Percentiles rank a stretch among this genome's conserved stretches.
Evolutionary conservation across 495 filamentous ascomycete species (phyloP).

Genomic region (Halenospora varia): DNA sequence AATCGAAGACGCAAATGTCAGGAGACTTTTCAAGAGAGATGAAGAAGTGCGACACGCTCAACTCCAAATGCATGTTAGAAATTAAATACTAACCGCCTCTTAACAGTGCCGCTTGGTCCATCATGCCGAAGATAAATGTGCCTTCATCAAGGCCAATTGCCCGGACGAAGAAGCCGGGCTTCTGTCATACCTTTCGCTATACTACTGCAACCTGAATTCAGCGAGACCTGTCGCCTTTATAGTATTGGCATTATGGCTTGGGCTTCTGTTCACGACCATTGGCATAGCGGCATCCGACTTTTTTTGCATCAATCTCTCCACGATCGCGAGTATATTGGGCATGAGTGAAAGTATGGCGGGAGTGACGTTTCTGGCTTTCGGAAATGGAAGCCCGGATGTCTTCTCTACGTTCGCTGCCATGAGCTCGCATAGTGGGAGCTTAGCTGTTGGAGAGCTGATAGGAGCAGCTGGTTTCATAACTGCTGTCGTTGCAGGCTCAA

Average conservation of each 20-base stretch:
- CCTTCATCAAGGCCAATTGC: conserved; percentile 79
- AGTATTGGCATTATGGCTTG: conserved; percentile 77
- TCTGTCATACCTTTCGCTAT: conserved; percentile 82
- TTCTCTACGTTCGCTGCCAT: conserved; percentile 99
- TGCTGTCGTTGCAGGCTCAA: conserved; percentile 94
- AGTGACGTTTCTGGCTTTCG: conserved; percentile 95
- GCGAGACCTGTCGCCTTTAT: conserved; percentile 73
- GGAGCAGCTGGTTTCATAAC: conserved; percentile 97
- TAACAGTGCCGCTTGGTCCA: conserved; percentile 80
- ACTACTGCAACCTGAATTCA: conserved; percentile 76
- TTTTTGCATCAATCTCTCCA: conserved; percentile 94
- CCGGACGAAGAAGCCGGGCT: conserved; percentile 86
- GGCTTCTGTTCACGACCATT: conserved; percentile 91
- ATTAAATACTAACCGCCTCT: neutral
- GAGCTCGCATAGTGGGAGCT: conserved; percentile 90
- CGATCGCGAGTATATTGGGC: conserved; percentile 79
- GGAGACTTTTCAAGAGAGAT: conserved; percentile 25
- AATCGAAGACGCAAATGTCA: conserved; percentile 12
- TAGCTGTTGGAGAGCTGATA: conserved; percentile 93
- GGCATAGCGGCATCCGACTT: conserved; percentile 99
- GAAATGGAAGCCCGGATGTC: conserved; percentile 98
- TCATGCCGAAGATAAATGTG: conserved; percentile 63
- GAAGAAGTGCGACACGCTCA: conserved; percentile 23
- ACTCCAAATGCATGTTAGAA: neutral
- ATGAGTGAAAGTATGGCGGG: conserved; percentile 96